Base-by-base conservation (phyloP, 345 rosid genomes). In the Euphorbia lathyris region DNA sequence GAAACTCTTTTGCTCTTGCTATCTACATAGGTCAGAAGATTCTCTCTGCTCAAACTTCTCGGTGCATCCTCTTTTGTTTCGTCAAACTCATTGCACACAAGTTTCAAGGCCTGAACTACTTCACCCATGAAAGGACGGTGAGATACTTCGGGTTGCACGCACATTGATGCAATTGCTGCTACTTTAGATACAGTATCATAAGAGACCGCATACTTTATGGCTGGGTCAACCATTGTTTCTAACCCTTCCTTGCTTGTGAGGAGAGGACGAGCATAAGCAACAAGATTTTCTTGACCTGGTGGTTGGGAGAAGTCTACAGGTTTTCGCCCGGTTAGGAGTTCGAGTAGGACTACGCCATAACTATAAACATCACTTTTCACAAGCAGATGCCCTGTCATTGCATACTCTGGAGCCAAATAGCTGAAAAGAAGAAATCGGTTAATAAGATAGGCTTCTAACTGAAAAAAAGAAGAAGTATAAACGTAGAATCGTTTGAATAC, bases 311-410 rank as follows among this genome's bases (percentile, higher is more conserved):
- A 75, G 80, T 89, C 91, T 65, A 89, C 90, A 0, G 94, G 91
- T 74, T 89, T 86, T 74, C 84, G 77, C 26, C 91, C 89, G 0
- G 91, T 86, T 58, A 89, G 74, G 55, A 89, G 91, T 76, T 89
- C 95, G 23, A 89, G 90, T 59, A 89, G 88, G 76, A 89, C 95
- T 27, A 89, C 91, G 11, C 94, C 94, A 23, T 86, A 89, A 78
- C 95, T 89, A 68, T 89, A 88, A 26, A 88, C 94, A 43, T 86
- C 88, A 71, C 91, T 88, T 74, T 88, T 88, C 64, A 88, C 91
- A 5, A 83, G 86, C 74, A 88, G 89, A 77, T 88, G 91, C 38
- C 91, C 89, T 0, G 91, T 86, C 91, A 89, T 89, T 69, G 94
- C 94, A 69, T 89, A 89, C 64, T 89, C 94, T 0, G 91, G 94